Evolutionary conservation across 345 rosid genomes (phyloP), one percentile per base, ranked within the genome.

Genomic region (Combretum micranthum): DNA sequence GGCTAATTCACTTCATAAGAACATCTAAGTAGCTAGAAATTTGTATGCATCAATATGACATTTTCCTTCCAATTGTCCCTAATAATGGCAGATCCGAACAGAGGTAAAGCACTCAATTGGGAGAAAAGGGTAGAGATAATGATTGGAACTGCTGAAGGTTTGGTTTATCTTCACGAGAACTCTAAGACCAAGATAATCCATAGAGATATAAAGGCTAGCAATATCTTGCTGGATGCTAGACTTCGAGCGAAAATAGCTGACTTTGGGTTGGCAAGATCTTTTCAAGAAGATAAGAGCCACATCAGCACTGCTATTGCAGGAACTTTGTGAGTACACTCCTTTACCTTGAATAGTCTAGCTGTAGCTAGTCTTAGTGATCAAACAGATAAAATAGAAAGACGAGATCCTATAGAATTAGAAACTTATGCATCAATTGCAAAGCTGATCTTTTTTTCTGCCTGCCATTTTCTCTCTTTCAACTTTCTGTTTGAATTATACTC

Each of bases 291-390:
- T 65, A 80, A 89, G 71, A 88, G 94, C 39, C 97, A 89, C 70
- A 93, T 89, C 65, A 93, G 94, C 89, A 92, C 96, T 5, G 99
- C 94, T 51, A 89, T 93, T 64, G 97, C 97, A 25, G 96, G 99
- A 68, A 89, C 99, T 2, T 56, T 93, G 99, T 85, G 67, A 86
- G 96, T 70, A 39, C 32, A 13, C 57, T 20, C 37, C 5, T 25
- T 43, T 47, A 9, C 50, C 13, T 54, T 7, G 39, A 32, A 32
- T 32, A 32, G 39, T 32, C 9, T 5, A 32, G 39, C 39, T 32
- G 39, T 11, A 32, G 7, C 39, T 32, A 32, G 39, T 32, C 39
- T 32, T 32, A 7, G 9, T 4, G 39, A 32, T 9, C 9, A 7
- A 4, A 5, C 39, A 32, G 9, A 32, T 32, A 32, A 32, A 32